Percentiles rank a stretch among this genome's conserved stretches.
phyloP scores from a whole-genome alignment of 495 filamentous ascomycete genomes.

The Aspergillus biplanus region DNA sequence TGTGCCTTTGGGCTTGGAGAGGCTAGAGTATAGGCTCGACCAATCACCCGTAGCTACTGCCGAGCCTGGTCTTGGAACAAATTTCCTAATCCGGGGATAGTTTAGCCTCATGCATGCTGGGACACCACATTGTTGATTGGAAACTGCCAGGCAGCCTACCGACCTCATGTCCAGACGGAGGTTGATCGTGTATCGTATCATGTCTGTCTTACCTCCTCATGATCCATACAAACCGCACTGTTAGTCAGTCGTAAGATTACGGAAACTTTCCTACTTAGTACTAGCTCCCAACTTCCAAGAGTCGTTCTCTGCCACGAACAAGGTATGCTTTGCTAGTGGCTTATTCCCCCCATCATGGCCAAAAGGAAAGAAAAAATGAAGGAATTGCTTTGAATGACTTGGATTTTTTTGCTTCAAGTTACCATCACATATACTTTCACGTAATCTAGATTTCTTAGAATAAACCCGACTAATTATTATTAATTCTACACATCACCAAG shows the following conservation, averaged over 20 bases:
- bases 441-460: not conserved
- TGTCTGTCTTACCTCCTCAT: too few species aligned
- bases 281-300: not conserved
- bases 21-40: conserved; percentile 22
- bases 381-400: not conserved
- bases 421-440: too few species aligned
- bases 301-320: not conserved
- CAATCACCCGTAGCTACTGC: conserved; percentile 19
- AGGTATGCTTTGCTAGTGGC: not conserved
- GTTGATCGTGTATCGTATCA: not conserved
- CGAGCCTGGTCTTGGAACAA: conserved; percentile 20
- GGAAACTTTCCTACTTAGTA: not conserved
- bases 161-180: not conserved
- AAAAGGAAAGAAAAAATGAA: conserved; percentile 1
- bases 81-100: conserved; percentile 19
- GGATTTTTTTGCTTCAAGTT: not conserved
- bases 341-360: not conserved
- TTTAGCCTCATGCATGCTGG: conserved; percentile 25
- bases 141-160: conserved; percentile 15
- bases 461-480: not conserved
- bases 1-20: conserved; percentile 17
- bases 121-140: conserved; percentile 16
- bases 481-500: not conserved
- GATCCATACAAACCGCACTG: too few species aligned
- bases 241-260: not conserved